Evolutionary conservation across 2,329 filamentous ascomycete genomes (phyloP), one percentile per base, ranked within the genome.

Genomic region (Aspergillus fumigatus): DNA sequence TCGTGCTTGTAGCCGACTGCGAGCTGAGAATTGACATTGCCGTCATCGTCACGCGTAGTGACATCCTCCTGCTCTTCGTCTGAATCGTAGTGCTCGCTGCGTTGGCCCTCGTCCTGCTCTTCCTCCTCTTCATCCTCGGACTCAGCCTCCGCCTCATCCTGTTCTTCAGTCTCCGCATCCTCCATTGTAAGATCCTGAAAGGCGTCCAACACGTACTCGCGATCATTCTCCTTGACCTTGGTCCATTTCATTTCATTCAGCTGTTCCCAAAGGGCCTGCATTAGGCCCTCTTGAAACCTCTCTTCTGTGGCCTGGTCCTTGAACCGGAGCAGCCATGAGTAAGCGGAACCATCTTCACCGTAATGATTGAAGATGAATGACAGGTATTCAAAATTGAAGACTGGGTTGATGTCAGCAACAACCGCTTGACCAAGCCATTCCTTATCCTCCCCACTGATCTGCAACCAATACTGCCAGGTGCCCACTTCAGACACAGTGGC

Each of bases 311-410:
- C 79, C 65, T 92, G 88, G 63, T 96, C 89, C 67, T 88, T 90
- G 79, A 99, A 99, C 14, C 92, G 87, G 38, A 99, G 79, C 14
- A 99, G 83, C 93, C 94, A 99, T 1, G 94, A 99, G 73, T 92
- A 95, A 4, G 94, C 93, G 1, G 89, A 89, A 1, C 92, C 91
- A 73, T 97, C 90, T 38, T 87, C 83, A 14, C 88, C 84, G 72
- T 96, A 97, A 71, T 97, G 92, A 69, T 99, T 99, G 82, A 99
- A 99, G 68, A 99, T 97, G 72, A 97, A 97, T 0, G 93, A 97
- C n/a, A 96, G 81, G 67, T 93, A 97, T 73, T 99, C 94, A 64
- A 97, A 97, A 76, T 97, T 97, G 80, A 97, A 99, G 21, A 99
- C 92, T 0, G 94, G 94, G 67, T 97, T 97, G 74, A 97, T 91